Percentiles rank a stretch among this genome's conserved stretches.
These are phyloP conservation scores for Paramyrothecium roridum DNA, from an alignment of 2,329 filamentous ascomycete species.

Conservation along the genomic window DNA sequence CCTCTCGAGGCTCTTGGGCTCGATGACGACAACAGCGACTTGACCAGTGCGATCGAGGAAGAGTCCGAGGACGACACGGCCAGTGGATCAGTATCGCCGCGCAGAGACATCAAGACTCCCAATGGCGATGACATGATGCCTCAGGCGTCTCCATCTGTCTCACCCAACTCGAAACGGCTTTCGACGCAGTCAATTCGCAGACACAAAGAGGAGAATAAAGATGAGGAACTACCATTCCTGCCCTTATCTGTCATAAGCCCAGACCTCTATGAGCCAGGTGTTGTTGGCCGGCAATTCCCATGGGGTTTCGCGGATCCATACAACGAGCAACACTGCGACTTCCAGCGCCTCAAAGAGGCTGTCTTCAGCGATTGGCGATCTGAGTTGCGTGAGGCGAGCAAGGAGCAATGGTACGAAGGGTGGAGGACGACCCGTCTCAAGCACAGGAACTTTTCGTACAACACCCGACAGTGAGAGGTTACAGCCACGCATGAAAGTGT, in stretches of 20 bases:
- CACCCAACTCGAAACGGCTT: slow-evolving; percentile 40
- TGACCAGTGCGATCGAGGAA: slow-evolving; percentile 52
- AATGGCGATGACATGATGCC: slow-evolving; percentile 33
- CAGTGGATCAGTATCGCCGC: slow-evolving; percentile 13
- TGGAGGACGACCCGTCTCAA: slow-evolving; percentile 78
- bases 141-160: slow-evolving; percentile 23
- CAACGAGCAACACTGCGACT: slow-evolving; percentile 90
- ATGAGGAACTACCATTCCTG: slow-evolving; percentile 64
- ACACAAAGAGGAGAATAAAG: slow-evolving; percentile 43
- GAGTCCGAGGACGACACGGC: slow-evolving; percentile 28
- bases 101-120: slow-evolving; percentile 13
- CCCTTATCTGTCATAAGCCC: slow-evolving; percentile 93
- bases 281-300: slow-evolving; percentile 83
- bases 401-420: slow-evolving; percentile 91
- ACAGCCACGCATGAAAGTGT: not conserved
- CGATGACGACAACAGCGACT: slow-evolving; percentile 65
- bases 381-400: slow-evolving; percentile 85
- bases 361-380: slow-evolving; percentile 92
- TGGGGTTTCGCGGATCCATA: slow-evolving; percentile 98
- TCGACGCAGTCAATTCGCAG: slow-evolving; percentile 44
- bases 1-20: slow-evolving; percentile 83
- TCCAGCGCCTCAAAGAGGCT: slow-evolving; percentile 81
- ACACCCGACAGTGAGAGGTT: slow-evolving; percentile 24
- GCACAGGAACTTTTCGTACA: slow-evolving; percentile 41
- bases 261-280: slow-evolving; percentile 78